Percentiles rank a stretch among this genome's conserved stretches.
These are phyloP conservation scores for Pyrenochaeta sp. DNA, from an alignment of 2,329 filamentous ascomycete genomes.

Conservation along the genomic window DNA sequence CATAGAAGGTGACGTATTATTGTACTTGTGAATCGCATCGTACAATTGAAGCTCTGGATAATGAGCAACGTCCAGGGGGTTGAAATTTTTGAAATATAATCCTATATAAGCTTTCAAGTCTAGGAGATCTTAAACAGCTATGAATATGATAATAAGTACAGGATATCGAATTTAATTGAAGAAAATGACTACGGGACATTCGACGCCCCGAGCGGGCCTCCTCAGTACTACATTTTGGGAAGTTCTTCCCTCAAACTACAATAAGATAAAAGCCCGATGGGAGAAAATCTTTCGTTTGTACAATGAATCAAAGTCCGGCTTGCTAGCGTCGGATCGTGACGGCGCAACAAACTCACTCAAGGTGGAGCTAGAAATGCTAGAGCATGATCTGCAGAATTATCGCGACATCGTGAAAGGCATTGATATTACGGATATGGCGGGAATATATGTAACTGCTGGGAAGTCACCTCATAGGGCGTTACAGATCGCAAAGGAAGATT, in stretches of 20 bases:
- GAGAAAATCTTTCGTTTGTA: conserved; percentile 5
- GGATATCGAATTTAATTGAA: background rate
- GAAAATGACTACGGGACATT: background rate
- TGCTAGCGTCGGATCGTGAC: conserved; percentile 13
- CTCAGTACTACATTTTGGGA: conserved; percentile 15
- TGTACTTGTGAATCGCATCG: too few species aligned
- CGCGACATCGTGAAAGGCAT: conserved; percentile 6
- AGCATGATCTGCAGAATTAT: conserved; percentile 16
- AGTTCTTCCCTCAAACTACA: conserved; percentile 16
- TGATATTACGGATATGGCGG: conserved; percentile 18
- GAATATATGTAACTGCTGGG: conserved; percentile 20
- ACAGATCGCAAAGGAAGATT: conserved; percentile 20
- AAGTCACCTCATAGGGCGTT: conserved; percentile 11
- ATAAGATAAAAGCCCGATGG: conserved; percentile 12
- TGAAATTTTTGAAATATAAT: too few species aligned
- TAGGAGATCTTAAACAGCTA: too few species aligned
- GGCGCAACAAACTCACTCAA: conserved; percentile 15
- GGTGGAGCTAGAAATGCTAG: conserved; percentile 22
- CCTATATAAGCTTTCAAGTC: background rate
- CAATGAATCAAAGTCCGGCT: conserved; percentile 7
- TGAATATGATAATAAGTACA: too few species aligned
- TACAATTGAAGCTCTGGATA: too few species aligned
- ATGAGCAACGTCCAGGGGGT: too few species aligned
- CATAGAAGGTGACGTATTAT: too few species aligned
- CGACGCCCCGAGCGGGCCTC: conserved; percentile 1